Conservation (phyloP, 768 basidiomycete genomes). For the Tylopilus felleus region DNA sequence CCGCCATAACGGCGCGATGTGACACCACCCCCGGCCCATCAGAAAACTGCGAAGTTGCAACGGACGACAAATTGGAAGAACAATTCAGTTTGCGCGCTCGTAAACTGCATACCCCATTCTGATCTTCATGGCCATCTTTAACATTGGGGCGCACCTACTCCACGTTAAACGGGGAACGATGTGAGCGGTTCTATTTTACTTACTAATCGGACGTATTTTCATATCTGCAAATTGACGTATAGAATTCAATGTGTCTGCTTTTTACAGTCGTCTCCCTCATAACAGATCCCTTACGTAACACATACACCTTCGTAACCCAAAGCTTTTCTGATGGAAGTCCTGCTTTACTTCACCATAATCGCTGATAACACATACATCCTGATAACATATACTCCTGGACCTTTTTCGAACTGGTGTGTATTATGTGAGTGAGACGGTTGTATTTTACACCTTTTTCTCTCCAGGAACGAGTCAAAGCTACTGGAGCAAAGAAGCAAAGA, state of each 20-base stretch:
- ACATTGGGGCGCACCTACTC: constrained; percentile 92
- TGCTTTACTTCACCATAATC: no score
- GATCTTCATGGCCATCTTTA: constrained; percentile 73
- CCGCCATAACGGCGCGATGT: constrained; percentile 8
- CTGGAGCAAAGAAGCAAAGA: constrained; percentile 5
- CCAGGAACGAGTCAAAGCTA: background rate
- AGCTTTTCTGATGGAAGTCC: background rate
- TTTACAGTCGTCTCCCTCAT: background rate
- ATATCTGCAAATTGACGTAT: constrained; percentile 44
- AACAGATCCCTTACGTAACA: background rate
- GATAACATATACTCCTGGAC: no score
- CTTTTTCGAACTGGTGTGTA: no score
- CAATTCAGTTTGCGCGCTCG: constrained; percentile 1
- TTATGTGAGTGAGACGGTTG: no score
- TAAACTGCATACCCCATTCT: constrained; percentile 78
- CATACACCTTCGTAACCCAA: background rate
- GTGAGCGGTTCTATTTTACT: constrained; percentile 89
- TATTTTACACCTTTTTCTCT: background rate
- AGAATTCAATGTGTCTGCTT: background rate
- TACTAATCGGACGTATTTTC: constrained; percentile 88
- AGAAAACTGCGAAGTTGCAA: constrained; percentile 14
- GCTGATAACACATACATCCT: no score
- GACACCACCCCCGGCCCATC: constrained; percentile 8
- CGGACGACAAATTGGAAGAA: constrained; percentile 7
- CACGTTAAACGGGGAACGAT: constrained; percentile 92